These are phyloP conservation scores for Penicillium sp. DNA, from an alignment of 2,329 filamentous ascomycete species.

Conservation along the genomic window DNA sequence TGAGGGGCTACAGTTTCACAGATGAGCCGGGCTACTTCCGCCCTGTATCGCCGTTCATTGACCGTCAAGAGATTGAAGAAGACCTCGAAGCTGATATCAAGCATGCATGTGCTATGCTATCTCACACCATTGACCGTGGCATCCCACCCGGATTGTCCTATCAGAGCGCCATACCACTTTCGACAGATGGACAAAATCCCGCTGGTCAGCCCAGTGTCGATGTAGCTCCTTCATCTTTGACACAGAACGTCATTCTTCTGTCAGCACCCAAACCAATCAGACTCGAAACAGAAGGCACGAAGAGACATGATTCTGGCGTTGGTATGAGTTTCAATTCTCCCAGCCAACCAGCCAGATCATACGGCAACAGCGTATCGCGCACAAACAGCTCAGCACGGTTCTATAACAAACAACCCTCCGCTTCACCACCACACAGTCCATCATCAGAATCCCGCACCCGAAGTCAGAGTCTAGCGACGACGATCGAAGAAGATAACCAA, in stretches of 20 bases:
- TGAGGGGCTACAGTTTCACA: conserved; percentile 35
- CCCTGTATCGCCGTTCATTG: conserved; percentile 35
- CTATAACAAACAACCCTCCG: conserved; percentile 16
- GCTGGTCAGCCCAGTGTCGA: neutral
- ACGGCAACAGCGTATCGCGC: conserved; percentile 3
- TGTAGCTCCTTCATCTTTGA: neutral
- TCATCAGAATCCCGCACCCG: neutral
- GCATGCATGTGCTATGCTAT: conserved; percentile 36
- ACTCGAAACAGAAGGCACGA: conserved; percentile 2
- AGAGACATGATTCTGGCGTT: conserved; percentile 18
- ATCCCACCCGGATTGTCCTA: conserved; percentile 18
- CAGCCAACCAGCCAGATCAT: neutral
- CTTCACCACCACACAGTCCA: conserved; percentile 8
- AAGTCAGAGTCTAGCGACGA: conserved; percentile 13
- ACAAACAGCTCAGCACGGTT: conserved; percentile 14
- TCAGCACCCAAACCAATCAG: conserved; percentile 7
- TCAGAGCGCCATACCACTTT: neutral
- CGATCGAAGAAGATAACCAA: conserved; percentile 1
- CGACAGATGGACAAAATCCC: neutral
- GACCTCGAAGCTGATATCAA: conserved; percentile 38
- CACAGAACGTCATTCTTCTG: conserved; percentile 7
- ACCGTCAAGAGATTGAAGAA: conserved; percentile 35
- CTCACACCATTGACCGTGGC: conserved; percentile 32
- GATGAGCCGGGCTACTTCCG: conserved; percentile 36
- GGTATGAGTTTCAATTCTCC: conserved; percentile 5